Evolutionary conservation across 2,329 filamentous ascomycete genomes (phyloP).

Genomic region (Daldinia sp.): DNA sequence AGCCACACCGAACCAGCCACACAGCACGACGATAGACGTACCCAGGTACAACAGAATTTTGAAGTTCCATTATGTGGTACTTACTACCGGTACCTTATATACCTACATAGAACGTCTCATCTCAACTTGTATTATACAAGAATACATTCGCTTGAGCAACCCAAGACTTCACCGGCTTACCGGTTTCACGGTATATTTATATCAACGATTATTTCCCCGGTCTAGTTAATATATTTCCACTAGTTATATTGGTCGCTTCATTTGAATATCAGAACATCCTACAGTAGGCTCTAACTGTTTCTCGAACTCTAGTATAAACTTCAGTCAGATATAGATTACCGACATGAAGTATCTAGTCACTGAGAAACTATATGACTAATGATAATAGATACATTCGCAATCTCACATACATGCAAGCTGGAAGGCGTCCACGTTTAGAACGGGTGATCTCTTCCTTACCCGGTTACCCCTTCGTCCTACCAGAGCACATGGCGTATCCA

Average conservation of each 20-base stretch:
- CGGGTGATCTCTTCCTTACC: conserved; percentile 13
- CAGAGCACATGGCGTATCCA: conserved; percentile 49
- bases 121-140: not conserved
- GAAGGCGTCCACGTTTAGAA: not conserved
- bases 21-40: not conserved
- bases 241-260: not conserved
- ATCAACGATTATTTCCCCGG: not conserved
- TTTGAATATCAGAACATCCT: not conserved
- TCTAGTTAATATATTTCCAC: not conserved
- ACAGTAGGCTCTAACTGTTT: not conserved
- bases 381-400: not conserved
- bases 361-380: not conserved
- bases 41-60: not conserved
- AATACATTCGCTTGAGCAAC: not conserved
- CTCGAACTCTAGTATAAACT: conserved; percentile 6
- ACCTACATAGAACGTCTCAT: not conserved
- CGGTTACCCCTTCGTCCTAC: conserved; percentile 45
- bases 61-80: not conserved
- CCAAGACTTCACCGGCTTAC: not conserved
- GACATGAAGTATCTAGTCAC: conserved; percentile 7
- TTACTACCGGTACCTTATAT: not conserved
- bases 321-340: conserved; percentile 14
- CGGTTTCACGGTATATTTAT: not conserved
- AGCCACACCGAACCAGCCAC: not conserved
- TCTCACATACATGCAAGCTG: conserved; percentile 20